phyloP scores from a whole-genome alignment of 768 basidiomycete species.

The Hericium erinaceus region DNA sequence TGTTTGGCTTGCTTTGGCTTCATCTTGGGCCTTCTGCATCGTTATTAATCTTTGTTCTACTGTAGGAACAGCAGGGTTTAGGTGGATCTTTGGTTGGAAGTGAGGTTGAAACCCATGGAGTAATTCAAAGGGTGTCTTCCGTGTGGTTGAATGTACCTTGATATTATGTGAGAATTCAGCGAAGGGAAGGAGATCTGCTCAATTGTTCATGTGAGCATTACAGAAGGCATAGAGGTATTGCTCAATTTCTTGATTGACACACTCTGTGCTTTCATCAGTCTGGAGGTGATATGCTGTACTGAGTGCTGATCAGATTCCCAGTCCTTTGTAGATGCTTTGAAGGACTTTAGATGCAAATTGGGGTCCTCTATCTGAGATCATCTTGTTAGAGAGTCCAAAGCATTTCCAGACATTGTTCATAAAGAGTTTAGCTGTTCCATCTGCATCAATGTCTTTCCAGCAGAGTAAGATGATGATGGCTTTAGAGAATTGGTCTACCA shows the following conservation, averaged over 20 bases:
- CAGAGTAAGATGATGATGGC: conserved; percentile 20
- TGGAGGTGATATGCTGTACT: conserved; percentile 27
- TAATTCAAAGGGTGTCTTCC: conserved; percentile 17
- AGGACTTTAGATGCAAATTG: conserved; percentile 9
- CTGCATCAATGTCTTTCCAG: conserved; percentile 9
- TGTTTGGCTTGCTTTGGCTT: background rate
- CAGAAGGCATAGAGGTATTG: conserved; percentile 20
- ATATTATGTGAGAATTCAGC: conserved; percentile 25
- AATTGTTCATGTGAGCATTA: conserved; percentile 19
- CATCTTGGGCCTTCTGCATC: background rate
- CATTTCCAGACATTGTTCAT: conserved; percentile 8
- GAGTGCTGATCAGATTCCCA: conserved; percentile 13
- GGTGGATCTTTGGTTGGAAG: background rate
- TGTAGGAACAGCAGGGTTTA: background rate
- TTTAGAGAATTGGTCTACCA: conserved; percentile 21
- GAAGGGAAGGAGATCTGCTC: conserved; percentile 16
- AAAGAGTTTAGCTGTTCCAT: conserved; percentile 13
- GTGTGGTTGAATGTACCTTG: conserved; percentile 14
- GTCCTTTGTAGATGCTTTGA: conserved; percentile 6
- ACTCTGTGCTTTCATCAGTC: conserved; percentile 27
- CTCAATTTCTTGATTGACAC: conserved; percentile 24
- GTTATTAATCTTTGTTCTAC: background rate
- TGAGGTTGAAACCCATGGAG: background rate
- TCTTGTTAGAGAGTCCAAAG: conserved; percentile 1
- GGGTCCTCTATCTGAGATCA: conserved; percentile 11